phyloP scores from a whole-genome alignment of 176 grass and related monocot genomes.

The Triticum dicoccoides region DNA sequence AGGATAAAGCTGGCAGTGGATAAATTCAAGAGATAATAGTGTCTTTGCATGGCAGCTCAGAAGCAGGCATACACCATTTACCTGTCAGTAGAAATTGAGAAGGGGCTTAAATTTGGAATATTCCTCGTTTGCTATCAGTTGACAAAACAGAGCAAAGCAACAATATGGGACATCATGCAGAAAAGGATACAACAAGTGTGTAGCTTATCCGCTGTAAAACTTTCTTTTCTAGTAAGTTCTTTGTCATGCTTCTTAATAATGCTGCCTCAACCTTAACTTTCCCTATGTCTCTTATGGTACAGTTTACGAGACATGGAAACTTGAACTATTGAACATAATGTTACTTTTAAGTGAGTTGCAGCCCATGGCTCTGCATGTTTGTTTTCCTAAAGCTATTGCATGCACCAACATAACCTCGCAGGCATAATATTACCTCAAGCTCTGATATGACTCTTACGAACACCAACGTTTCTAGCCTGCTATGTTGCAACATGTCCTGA shows the following conservation, averaged over 20 bases:
- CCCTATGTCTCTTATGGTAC: background rate
- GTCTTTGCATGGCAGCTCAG: conserved; percentile 49
- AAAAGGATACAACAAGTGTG: background rate
- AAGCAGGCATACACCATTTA: conserved; percentile 43
- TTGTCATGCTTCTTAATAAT: background rate
- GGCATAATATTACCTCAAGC: conserved; percentile 53
- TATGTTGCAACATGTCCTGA: conserved; percentile 50
- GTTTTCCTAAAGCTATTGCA: background rate
- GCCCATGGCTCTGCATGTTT: background rate
- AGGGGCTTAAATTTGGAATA: background rate
- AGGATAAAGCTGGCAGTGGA: conserved; percentile 51
- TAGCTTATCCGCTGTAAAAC: background rate
- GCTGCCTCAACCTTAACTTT: background rate
- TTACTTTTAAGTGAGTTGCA: conserved; percentile 23
- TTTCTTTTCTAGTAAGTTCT: background rate
- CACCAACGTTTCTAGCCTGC: conserved; percentile 56
- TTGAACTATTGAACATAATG: background rate
- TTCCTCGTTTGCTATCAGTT: background rate
- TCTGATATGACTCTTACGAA: conserved; percentile 67
- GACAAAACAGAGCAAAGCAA: conserved; percentile 5
- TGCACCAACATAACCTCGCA: background rate
- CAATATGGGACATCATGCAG: background rate
- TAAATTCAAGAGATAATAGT: conserved; percentile 55
- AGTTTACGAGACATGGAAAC: background rate
- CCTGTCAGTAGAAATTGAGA: conserved; percentile 39